A percentile compares a stretch with the other conserved stretches of the same genome.
Conservation (phyloP, 139 green algal species). For the Micractinium conductrix region DNA sequence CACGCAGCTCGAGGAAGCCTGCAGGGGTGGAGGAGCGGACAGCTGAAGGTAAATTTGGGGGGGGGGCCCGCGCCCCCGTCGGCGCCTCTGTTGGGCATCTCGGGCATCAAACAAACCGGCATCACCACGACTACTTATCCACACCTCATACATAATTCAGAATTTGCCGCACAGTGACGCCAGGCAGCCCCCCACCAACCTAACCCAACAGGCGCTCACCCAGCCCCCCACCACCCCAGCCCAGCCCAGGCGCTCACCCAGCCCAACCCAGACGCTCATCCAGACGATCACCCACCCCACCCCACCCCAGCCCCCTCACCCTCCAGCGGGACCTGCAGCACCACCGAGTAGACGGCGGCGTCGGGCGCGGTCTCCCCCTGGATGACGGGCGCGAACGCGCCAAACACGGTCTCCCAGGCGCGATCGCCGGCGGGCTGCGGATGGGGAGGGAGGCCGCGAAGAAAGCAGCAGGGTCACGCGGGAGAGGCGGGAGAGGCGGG, state of each 20-base stretch:
- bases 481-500: neutral
- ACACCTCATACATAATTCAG: too few species aligned
- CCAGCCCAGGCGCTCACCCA: too few species aligned
- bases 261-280: too few species aligned
- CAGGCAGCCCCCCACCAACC: too few species aligned
- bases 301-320: neutral
- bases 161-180: too few species aligned
- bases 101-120: too few species aligned
- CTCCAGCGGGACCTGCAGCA: conserved; percentile 43
- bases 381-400: conserved; percentile 25
- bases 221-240: too few species aligned
- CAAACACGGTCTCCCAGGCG: conserved; percentile 44
- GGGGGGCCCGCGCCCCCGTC: too few species aligned
- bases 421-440: conserved; percentile 18
- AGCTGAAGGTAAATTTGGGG: too few species aligned
- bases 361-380: neutral
- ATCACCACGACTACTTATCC: too few species aligned
- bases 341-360: conserved; percentile 26
- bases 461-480: neutral
- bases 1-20: conserved; percentile 29
- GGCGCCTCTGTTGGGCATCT: too few species aligned
- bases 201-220: too few species aligned
- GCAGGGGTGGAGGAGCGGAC: neutral
- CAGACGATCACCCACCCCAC: neutral
- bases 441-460: neutral